A percentile compares a stretch with the other conserved stretches of the same genome.
Conservation (phyloP, 768 basidiomycete species). For the Postia placenta region DNA sequence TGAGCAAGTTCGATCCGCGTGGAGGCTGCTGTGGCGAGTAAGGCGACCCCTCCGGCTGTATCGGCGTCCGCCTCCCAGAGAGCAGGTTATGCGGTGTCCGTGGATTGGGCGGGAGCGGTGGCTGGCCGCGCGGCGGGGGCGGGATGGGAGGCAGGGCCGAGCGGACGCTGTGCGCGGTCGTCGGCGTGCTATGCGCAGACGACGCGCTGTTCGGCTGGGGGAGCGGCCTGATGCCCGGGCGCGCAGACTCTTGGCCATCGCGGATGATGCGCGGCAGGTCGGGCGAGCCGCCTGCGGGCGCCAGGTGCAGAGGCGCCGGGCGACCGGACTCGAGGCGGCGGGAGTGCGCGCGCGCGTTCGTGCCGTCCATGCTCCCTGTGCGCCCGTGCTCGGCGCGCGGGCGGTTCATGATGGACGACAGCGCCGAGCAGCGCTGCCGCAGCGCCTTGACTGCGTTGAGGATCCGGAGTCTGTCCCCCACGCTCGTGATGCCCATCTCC, state of each 20-base stretch:
- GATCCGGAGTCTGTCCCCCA: conserved; percentile 90
- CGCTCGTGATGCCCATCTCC: conserved; percentile 85
- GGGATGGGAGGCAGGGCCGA: conserved; percentile 60
- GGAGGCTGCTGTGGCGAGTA: conserved; percentile 30
- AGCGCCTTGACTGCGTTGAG: conserved; percentile 78
- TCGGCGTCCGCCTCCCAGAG: conserved; percentile 47
- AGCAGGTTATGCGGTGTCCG: conserved; percentile 22
- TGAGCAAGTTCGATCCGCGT: conserved; percentile 23
- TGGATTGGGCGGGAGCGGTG: conserved; percentile 32
- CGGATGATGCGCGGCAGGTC: conserved; percentile 73
- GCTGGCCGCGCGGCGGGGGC: conserved; percentile 63
- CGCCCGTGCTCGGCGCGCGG: conserved; percentile 17
- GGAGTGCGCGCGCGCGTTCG: conserved; percentile 25
- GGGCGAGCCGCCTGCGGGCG: conserved; percentile 41
- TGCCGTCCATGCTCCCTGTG: conserved; percentile 11
- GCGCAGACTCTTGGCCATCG: conserved; percentile 51
- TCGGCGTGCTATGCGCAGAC: conserved; percentile 27
- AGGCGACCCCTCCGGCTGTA: conserved; percentile 42
- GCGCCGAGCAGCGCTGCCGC: conserved; percentile 45
- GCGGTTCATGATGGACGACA: conserved; percentile 17
- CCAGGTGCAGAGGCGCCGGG: conserved; percentile 79
- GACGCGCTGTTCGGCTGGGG: conserved; percentile 32
- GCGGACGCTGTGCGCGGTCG: conserved; percentile 31
- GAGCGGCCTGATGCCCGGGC: conserved; percentile 40
- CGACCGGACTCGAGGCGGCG: conserved; percentile 56